Percentiles rank a stretch among this genome's conserved stretches.
phyloP scores from a whole-genome alignment of 257 asterid genomes.

The Salvia rosmarinus region DNA sequence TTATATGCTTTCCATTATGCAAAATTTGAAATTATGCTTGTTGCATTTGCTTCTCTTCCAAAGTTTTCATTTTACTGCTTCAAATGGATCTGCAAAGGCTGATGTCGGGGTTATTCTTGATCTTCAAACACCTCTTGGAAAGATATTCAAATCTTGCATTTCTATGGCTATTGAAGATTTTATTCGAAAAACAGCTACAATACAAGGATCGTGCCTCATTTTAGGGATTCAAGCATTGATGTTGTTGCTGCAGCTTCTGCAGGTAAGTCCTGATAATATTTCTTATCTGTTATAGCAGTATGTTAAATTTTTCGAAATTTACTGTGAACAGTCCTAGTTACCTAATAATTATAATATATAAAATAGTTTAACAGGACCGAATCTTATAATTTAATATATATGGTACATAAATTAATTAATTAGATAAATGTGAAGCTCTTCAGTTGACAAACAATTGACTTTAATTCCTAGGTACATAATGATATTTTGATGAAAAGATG shows the following conservation, averaged over 20 bases:
- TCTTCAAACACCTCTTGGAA: conserved; percentile 33
- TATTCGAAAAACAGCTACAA: conserved; percentile 31
- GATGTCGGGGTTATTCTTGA: conserved; percentile 55
- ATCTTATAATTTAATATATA: too few relatives aligned
- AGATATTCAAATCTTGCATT: conserved; percentile 38
- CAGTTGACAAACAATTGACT: too few relatives aligned
- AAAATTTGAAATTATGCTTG: background rate
- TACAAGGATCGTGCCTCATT: conserved; percentile 42
- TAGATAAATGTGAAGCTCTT: too few relatives aligned
- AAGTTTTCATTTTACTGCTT: conserved; percentile 17
- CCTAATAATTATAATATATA: too few relatives aligned
- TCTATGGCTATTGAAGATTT: conserved; percentile 51
- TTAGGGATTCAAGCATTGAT: conserved; percentile 41
- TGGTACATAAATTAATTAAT: too few relatives aligned
- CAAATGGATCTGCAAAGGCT: conserved; percentile 28
- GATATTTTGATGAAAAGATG: too few relatives aligned
- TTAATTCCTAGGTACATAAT: too few relatives aligned
- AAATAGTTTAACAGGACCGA: too few relatives aligned
- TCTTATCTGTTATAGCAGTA: too few relatives aligned
- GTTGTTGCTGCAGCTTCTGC: conserved; percentile 47
- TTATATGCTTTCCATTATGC: conserved; percentile 23
- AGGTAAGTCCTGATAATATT: too few relatives aligned
- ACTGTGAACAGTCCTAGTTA: too few relatives aligned
- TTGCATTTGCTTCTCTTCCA: conserved; percentile 20
- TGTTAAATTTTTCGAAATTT: too few relatives aligned